Conservation (phyloP, 2,329 filamentous ascomycete genomes). For the Diaporthe australafricana region DNA sequence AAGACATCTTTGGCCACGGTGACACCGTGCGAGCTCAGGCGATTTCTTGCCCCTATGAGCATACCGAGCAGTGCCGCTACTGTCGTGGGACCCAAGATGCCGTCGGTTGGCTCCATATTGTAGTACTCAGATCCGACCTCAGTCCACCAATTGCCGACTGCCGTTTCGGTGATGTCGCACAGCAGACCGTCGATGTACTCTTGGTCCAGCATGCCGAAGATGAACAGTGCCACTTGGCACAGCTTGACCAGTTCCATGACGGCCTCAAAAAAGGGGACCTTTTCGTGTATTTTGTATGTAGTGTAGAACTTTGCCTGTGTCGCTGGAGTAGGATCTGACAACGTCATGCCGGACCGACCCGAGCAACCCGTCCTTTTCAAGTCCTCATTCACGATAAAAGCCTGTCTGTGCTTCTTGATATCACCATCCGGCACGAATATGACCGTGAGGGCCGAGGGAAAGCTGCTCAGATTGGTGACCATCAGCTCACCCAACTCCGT, state of each 20-base stretch:
- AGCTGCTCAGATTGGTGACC: constrained; percentile 93
- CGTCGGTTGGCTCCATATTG: constrained; percentile 92
- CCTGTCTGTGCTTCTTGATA: constrained; percentile 79
- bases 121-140: constrained; percentile 93
- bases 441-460: constrained; percentile 92
- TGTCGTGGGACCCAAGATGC: constrained; percentile 90
- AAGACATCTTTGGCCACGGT: constrained; percentile 93
- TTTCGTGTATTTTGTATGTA: constrained; percentile 88
- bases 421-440: constrained; percentile 91
- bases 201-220: constrained; percentile 88
- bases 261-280: constrained; percentile 79
- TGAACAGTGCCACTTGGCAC: constrained; percentile 87
- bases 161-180: constrained; percentile 92
- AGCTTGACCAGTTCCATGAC: constrained; percentile 91
- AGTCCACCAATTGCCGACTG: constrained; percentile 95
- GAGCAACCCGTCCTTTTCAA: constrained; percentile 93
- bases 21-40: constrained; percentile 85
- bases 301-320: constrained; percentile 93
- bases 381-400: constrained; percentile 95
- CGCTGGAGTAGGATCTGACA: constrained; percentile 81
- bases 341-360: constrained; percentile 85
- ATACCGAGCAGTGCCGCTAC: constrained; percentile 89
- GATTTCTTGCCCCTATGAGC: constrained; percentile 89
- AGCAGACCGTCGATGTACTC: constrained; percentile 93
- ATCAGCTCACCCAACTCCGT: constrained; percentile 87